Evolutionary conservation across 257 asterid genomes (phyloP).

Genomic region (Solanum pennellii): DNA sequence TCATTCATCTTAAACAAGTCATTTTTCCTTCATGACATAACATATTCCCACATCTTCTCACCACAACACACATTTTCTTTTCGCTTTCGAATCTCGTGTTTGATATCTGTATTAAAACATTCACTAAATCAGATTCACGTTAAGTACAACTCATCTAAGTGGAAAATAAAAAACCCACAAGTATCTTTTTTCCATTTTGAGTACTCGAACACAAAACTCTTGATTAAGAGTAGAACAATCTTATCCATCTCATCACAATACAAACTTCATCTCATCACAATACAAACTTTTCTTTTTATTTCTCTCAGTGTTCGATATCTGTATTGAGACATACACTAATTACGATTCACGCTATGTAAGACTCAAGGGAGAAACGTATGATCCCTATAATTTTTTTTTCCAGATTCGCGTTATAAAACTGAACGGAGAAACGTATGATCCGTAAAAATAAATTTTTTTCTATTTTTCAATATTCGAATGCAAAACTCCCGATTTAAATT

Average conservation of each 20-base stretch:
- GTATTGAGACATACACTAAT: not conserved
- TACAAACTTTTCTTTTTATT: not conserved
- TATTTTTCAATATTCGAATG: not conserved
- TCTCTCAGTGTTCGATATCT: too few relatives aligned
- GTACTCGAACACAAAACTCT: too few relatives aligned
- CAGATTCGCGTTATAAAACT: too few relatives aligned
- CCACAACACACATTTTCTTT: not conserved
- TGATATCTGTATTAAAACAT: not conserved
- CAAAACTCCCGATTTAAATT: rapidly evolving
- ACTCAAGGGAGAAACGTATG: not conserved
- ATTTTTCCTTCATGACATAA: constrained; percentile 9
- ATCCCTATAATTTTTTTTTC: not conserved
- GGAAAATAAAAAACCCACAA: not conserved
- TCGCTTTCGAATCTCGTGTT: rapidly evolving
- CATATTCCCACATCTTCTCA: constrained; percentile 3
- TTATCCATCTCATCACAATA: not conserved
- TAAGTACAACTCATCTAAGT: not conserved
- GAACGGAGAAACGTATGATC: not conserved
- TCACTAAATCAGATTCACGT: not conserved
- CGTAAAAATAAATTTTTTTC: not conserved
- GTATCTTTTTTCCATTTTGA: not conserved
- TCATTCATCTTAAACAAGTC: constrained; percentile 18
- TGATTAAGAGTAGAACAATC: too few relatives aligned
- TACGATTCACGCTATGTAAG: rapidly evolving
- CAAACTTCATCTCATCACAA: not conserved